Evolutionary conservation across 2,329 filamentous ascomycete genomes (phyloP).

Genomic region (Teratosphaeriaceae sp.): DNA sequence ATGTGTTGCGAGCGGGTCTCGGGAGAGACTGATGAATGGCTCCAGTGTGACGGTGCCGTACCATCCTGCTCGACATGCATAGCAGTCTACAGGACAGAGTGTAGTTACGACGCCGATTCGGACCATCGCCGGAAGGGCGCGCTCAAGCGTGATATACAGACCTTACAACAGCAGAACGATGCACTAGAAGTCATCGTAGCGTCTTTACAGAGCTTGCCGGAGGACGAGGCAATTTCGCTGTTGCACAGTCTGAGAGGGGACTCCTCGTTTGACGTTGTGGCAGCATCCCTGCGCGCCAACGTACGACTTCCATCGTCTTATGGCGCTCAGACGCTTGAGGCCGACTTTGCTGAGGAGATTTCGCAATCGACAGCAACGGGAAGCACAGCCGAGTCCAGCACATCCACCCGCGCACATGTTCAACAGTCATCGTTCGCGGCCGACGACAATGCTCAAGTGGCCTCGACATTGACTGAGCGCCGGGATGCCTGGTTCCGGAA

Average conservation of each 20-base stretch:
- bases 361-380: conserved; percentile 13
- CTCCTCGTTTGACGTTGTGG: conserved; percentile 33
- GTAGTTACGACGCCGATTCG: conserved; percentile 43
- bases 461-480: conserved; percentile 1
- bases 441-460: conserved; percentile 1
- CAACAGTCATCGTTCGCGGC: conserved; percentile 15
- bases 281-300: conserved; percentile 35
- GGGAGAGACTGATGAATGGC: background rate
- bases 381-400: conserved; percentile 5
- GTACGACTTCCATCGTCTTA: conserved; percentile 30
- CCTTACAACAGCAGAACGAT: conserved; percentile 30
- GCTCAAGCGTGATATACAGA: conserved; percentile 34
- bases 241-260: conserved; percentile 38
- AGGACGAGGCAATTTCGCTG: conserved; percentile 37
- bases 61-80: conserved; percentile 46
- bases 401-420: conserved; percentile 9
- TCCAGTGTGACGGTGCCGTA: conserved; percentile 43
- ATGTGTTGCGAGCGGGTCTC: background rate
- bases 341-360: conserved; percentile 25
- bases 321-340: conserved; percentile 26
- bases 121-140: conserved; percentile 41
- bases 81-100: conserved; percentile 45
- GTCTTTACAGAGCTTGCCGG: conserved; percentile 39
- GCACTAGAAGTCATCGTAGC: conserved; percentile 37
- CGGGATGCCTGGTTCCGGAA: conserved; percentile 21